Conservation (phyloP, 148 eudicot species). For the Arctostaphylos glauca region DNA sequence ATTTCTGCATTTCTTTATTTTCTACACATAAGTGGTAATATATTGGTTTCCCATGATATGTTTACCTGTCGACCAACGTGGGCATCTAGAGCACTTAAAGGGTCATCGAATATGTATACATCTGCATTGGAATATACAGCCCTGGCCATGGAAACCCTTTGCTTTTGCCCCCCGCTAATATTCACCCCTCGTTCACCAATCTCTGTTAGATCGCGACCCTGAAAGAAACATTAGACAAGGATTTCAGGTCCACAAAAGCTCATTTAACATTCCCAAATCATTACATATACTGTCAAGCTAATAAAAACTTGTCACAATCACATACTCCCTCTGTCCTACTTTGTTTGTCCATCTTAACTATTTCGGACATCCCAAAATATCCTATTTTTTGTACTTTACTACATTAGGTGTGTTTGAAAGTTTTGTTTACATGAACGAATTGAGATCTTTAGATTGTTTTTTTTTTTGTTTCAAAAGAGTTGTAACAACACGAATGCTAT, state of each 20-base stretch:
- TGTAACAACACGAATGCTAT: neutral
- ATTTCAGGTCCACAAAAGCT: neutral
- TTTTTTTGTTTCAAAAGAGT: neutral
- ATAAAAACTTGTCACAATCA: neutral
- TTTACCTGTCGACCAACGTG: conserved; percentile 59
- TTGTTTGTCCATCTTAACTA: neutral
- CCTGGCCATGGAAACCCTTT: conserved; percentile 65
- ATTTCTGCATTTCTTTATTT: conserved; percentile 6
- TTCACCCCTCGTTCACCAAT: conserved; percentile 76
- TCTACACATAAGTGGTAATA: neutral
- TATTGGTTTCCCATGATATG: neutral
- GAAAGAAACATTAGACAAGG: conserved; percentile 11
- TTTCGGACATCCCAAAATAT: neutral
- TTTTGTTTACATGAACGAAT: neutral
- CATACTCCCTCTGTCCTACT: neutral
- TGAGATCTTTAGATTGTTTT: neutral
- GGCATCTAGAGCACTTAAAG: conserved; percentile 61
- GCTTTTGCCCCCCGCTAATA: conserved; percentile 68
- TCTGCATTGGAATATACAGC: conserved; percentile 62
- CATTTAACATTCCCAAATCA: neutral
- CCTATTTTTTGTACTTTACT: neutral
- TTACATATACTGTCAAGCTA: neutral
- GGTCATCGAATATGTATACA: conserved; percentile 61
- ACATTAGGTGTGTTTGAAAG: neutral
- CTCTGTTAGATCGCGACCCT: conserved; percentile 64